Evolutionary conservation across 306 rosid genomes (phyloP), one percentile per base, ranked within the genome.

Genomic region (Trifolium subterraneum): DNA sequence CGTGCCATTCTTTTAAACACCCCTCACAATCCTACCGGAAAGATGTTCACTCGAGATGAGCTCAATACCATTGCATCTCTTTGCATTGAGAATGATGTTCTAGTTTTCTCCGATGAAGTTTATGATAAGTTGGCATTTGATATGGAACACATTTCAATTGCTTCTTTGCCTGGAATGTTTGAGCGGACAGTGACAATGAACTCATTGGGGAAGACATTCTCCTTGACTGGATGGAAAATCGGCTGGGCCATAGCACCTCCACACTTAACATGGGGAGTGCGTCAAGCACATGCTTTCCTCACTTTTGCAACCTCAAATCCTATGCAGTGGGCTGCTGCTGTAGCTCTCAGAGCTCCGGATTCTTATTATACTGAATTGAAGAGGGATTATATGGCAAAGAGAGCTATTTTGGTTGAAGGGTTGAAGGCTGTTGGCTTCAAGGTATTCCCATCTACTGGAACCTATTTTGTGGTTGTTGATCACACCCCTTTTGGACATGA

Each of bases 141-240:
- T 73, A 87, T 84, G 97, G 98, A 90, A 54, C 98, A 93, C 84
- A 87, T 88, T 80, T 91, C 92, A 2, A 64, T 87, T 1, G 96
- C 96, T 25, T 86, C 98, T 77, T 87, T 93, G 66, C 98, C 97
- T 2, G 91, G 96, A 68, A 93, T 93, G 98, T 91, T 76, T 0
- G 96, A 93, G 61, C 89, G 91, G 55, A 93, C 97, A 0, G 96
- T 93, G 22, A 93, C 97, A 3, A 70, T 93, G 93, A 91, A 91
- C 79, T 93, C 98, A 22, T 71, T 91, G 74, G 96, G 96, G 44
- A 93, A 93, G 86, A 93, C 98, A 51, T 93, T 91, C 82, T 93
- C 98, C 60, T 83, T 93, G 72, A 93, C 98, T 0, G 92, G 97
- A 18, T 93, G 98, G 98, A 93, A 89, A 87, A 88, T 93, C 0